Percentiles rank a stretch among this genome's conserved stretches.
phyloP scores from a whole-genome alignment of 2,329 filamentous ascomycete species.

The Ascochyta koolunga region DNA sequence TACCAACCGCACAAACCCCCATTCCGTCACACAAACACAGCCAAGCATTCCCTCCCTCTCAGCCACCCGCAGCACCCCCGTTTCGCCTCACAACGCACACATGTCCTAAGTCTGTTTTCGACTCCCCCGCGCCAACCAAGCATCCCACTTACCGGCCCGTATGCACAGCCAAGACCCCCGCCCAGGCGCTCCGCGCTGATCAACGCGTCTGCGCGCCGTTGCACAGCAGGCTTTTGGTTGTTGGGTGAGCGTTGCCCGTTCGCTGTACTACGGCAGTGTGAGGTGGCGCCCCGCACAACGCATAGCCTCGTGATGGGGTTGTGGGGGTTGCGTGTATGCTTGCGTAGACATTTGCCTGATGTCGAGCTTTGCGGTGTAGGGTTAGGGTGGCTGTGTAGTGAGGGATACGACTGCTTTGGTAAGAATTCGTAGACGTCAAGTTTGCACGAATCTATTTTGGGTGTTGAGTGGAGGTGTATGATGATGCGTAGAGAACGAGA shows the following conservation, averaged over 20 bases:
- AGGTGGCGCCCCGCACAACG: too few species aligned
- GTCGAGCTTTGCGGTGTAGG: too few species aligned
- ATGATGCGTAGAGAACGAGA: not conserved
- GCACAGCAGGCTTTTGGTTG: too few species aligned
- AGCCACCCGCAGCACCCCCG: constrained; percentile 12
- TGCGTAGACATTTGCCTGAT: not conserved
- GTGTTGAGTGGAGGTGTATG: not conserved
- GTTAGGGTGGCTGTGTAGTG: not conserved
- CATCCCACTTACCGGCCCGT: constrained; percentile 1
- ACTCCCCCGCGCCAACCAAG: constrained; percentile 8
- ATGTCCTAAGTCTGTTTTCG: not conserved
- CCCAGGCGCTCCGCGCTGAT: too few species aligned
- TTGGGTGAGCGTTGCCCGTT: too few species aligned
- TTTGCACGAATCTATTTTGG: not conserved
- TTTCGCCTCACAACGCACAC: constrained; percentile 4
- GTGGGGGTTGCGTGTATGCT: not conserved
- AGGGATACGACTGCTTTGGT: not conserved
- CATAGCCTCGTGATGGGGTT: too few species aligned
- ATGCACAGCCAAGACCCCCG: constrained; percentile 10
- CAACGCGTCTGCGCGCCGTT: not conserved
- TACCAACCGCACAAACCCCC: not conserved
- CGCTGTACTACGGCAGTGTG: too few species aligned
- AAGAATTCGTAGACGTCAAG: not conserved
- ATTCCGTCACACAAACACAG: constrained; percentile 11
- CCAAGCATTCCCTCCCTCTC: constrained; percentile 20